Base-by-base conservation (phyloP, 169 alveolate genomes). In the Sarcocystis neurona region DNA sequence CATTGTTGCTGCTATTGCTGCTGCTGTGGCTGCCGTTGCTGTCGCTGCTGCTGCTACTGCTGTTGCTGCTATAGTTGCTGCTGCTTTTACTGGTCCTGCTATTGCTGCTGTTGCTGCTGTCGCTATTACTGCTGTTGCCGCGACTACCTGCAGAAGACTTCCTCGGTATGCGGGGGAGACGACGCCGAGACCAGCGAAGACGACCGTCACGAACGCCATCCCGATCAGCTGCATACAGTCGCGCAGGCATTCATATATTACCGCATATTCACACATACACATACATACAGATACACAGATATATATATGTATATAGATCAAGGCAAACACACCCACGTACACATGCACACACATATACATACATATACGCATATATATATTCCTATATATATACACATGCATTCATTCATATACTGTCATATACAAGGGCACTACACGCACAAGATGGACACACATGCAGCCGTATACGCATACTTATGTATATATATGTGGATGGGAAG, bases 91-190 rank as follows among this genome's bases (percentile, higher is more conserved):
- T 75, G 20, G 18, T 41, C 63, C 34, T 75, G 84, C 56, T 75
- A 39, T 60, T 75, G 63, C 20, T 53, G 63, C 20, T 53, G 63
- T 53, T 53, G 20, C 63, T 53, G 63, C 63, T 53, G 20, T 53
- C n/a, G n/a, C n/a, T n/a, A n/a, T n/a, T n/a, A n/a, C n/a, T n/a
- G n/a, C n/a, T n/a, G n/a, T n/a, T n/a, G n/a, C n/a, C 79, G 56
- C 44, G 30, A 74, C 15, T 60, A 84, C 90, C 90, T 91, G 94
- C 72, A 93, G 78, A 30, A 96, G 89, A 70, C 94, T 93, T 70
- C 96, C 92, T 72, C 96, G 94, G 85, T 93, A 91, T 18, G 92
- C 94, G 6, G 97, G 97, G 46, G 95, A 92, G 92, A 95, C 87
- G 88, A 94, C 93, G 43, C 96, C 96, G 48, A 94, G 85, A 44